Percentiles rank a stretch among this genome's conserved stretches.
These are phyloP conservation scores for Fragaria iinumae DNA, from an alignment of 306 rosid species.

Conservation along the genomic window DNA sequence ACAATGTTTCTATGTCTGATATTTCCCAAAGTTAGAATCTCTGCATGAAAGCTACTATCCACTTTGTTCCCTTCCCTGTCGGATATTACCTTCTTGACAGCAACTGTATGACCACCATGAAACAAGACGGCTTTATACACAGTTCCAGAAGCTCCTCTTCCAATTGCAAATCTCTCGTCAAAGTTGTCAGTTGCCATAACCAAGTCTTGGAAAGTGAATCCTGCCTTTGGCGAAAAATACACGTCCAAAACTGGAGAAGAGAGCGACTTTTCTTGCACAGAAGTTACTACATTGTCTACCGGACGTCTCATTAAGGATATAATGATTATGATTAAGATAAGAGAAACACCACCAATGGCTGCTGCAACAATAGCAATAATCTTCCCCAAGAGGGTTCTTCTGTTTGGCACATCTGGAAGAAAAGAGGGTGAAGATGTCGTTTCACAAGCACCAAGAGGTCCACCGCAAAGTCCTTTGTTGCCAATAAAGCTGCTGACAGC, in stretches of 20 bases:
- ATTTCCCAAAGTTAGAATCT: slow-evolving; percentile 67
- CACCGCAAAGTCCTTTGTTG: slow-evolving; percentile 70
- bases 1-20: slow-evolving; percentile 81
- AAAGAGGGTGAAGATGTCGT: slow-evolving; percentile 34
- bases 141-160: slow-evolving; percentile 83
- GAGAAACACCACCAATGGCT: slow-evolving; percentile 68
- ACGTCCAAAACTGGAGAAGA: slow-evolving; percentile 53
- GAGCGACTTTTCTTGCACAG: slow-evolving; percentile 38
- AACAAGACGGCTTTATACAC: slow-evolving; percentile 76
- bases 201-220: slow-evolving; percentile 70
- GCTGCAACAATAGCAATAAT: slow-evolving; percentile 53
- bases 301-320: slow-evolving; percentile 61
- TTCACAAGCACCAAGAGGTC: slow-evolving; percentile 56
- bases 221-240: slow-evolving; percentile 69
- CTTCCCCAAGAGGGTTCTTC: slow-evolving; percentile 34
- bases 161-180: slow-evolving; percentile 62
- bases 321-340: slow-evolving; percentile 57
- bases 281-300: slow-evolving; percentile 23
- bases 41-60: slow-evolving; percentile 71
- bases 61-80: slow-evolving; percentile 70
- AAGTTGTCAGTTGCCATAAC: slow-evolving; percentile 64
- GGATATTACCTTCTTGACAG: slow-evolving; percentile 73
- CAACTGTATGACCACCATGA: slow-evolving; percentile 54
- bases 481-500: slow-evolving; percentile 57
- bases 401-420: slow-evolving; percentile 23